Percentiles rank a stretch among this genome's conserved stretches.
These are phyloP conservation scores for Macrocybe sp. DNA, from an alignment of 1,284 basidiomycete species.

Conservation along the genomic window DNA sequence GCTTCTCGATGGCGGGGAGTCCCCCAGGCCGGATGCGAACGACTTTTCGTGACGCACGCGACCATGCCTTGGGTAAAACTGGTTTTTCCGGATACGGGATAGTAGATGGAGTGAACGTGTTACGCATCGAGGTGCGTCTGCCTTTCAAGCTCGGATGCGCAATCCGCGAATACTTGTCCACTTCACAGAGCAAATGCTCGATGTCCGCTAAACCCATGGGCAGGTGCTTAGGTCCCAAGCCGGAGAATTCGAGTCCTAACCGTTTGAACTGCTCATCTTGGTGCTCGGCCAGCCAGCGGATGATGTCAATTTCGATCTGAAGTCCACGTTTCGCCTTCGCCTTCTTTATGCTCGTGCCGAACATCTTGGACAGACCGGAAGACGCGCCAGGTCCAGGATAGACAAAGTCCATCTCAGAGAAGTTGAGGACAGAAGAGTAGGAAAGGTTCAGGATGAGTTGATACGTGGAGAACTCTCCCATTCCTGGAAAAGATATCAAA, in stretches of 20 bases:
- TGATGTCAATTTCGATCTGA: slow-evolving; percentile 43
- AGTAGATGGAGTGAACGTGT: slow-evolving; percentile 26
- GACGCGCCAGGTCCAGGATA: slow-evolving; percentile 53
- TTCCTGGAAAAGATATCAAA: slow-evolving; percentile 49
- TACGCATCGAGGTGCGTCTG: slow-evolving; percentile 25
- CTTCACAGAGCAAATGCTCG: slow-evolving; percentile 64
- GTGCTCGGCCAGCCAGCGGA: slow-evolving; percentile 50
- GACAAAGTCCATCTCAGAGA: slow-evolving; percentile 57
- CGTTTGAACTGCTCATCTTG: slow-evolving; percentile 49
- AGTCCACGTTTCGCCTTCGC: slow-evolving; percentile 22
- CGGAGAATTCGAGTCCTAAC: slow-evolving; percentile 43
- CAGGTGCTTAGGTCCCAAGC: slow-evolving; percentile 38
- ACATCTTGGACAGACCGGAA: slow-evolving; percentile 50
- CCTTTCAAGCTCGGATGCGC: slow-evolving; percentile 34
- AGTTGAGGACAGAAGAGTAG: slow-evolving; percentile 50
- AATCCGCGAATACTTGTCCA: slow-evolving; percentile 60
- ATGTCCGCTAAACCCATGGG: slow-evolving; percentile 55
- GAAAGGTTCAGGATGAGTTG: slow-evolving; percentile 54
- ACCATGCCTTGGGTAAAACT: slow-evolving; percentile 50
- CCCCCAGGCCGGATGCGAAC: slow-evolving; percentile 32
- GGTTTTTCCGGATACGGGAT: slow-evolving; percentile 18
- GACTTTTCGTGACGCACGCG: slow-evolving; percentile 29
- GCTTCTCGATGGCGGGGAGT: slow-evolving; percentile 34
- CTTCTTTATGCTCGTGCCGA: slow-evolving; percentile 32
- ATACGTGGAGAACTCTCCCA: slow-evolving; percentile 58